A percentile compares a stretch with the other conserved stretches of the same genome.
These are phyloP conservation scores for Neolentinus lepideus DNA, from an alignment of 1,284 basidiomycete species.

Conservation along the genomic window DNA sequence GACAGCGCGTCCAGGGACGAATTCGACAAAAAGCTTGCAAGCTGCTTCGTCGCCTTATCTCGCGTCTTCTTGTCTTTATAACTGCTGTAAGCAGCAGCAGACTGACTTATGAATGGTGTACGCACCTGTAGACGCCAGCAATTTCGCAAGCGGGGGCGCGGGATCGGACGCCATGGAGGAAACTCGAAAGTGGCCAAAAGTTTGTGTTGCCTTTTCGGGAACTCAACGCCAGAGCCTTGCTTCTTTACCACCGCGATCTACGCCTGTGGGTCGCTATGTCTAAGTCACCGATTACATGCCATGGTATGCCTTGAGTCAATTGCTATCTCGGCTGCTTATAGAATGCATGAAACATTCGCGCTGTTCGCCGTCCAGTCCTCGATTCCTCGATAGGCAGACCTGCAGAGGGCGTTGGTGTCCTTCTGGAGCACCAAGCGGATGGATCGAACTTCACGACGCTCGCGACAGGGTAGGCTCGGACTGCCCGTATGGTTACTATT, in stretches of 20 bases:
- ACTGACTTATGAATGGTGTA: slow-evolving; percentile 5
- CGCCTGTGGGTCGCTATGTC: neutral
- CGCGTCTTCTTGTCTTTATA: slow-evolving; percentile 78
- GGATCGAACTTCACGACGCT: neutral
- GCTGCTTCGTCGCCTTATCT: slow-evolving; percentile 80
- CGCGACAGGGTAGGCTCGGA: neutral
- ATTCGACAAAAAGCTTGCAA: slow-evolving; percentile 71
- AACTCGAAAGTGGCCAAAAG: neutral
- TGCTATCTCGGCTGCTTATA: neutral
- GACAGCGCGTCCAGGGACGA: slow-evolving; percentile 49
- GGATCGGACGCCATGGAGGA: slow-evolving; percentile 18
- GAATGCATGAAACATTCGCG: neutral
- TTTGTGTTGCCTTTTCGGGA: slow-evolving; percentile 1
- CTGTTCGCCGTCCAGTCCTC: slow-evolving; percentile 53
- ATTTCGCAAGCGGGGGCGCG: slow-evolving; percentile 74
- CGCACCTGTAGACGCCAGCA: slow-evolving; percentile 84
- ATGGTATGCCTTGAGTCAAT: slow-evolving; percentile 41
- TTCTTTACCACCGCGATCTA: neutral
- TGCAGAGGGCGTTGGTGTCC: slow-evolving; percentile 59
- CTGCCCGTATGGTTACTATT: neutral
- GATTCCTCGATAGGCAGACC: slow-evolving; percentile 82
- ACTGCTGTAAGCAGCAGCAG: slow-evolving; percentile 15
- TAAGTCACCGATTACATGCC: slow-evolving; percentile 85
- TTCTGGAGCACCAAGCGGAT: slow-evolving; percentile 34
- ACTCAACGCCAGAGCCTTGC: slow-evolving; percentile 1